Evolutionary conservation across 2,329 filamentous ascomycete species (phyloP), one percentile per base, ranked within the genome.

Genomic region (Sporothrix humicola): DNA sequence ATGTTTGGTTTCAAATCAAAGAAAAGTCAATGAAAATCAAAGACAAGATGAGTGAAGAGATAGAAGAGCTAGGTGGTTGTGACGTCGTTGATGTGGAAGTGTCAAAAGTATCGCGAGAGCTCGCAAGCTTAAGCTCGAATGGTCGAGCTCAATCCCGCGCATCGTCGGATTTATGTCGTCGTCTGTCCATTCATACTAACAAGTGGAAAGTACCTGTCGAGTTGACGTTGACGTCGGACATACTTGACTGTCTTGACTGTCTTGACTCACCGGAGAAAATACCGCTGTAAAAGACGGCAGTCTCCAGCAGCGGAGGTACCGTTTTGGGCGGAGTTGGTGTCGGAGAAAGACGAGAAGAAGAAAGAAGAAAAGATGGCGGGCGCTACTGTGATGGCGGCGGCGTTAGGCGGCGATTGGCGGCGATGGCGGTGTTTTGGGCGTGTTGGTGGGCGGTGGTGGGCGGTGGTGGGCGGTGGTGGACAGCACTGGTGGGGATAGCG

Each of bases 351-450:
- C 31, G 31, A 37, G 31, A 37, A 37, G 31, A 37, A 8, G 12
- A 8, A 15, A 17, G 12, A 17, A 37, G 10, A 4, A 8, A 15
- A 17, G 12, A 17, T 56, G 12, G 56, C 23, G 26, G 56, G 3
- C 26, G 6, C 17, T 4, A 23, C 26, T 8, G 4, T 37, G 9
- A 7, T 59, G 26, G 56, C 56, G 56, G 56, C 56, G 56, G 56
- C 56, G 56, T 58, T 58, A 58, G 56, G 56, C 56, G 56, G 56
- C 23, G 56, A 58, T 58, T 37, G 26, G 58, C 58, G 58, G 58
- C 5, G 58, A 61, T 61, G 26, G 56, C 23, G 26, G 56, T 54
- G n/a, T 54, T 54, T 54, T 54, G 17, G 20, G 6, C 3, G 3
- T 17, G n/a, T 1, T 54, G 52, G 10, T 48, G 46, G 3, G 46